phyloP scores from a whole-genome alignment of 208 protist genomes.

The Leishmania major region DNA sequence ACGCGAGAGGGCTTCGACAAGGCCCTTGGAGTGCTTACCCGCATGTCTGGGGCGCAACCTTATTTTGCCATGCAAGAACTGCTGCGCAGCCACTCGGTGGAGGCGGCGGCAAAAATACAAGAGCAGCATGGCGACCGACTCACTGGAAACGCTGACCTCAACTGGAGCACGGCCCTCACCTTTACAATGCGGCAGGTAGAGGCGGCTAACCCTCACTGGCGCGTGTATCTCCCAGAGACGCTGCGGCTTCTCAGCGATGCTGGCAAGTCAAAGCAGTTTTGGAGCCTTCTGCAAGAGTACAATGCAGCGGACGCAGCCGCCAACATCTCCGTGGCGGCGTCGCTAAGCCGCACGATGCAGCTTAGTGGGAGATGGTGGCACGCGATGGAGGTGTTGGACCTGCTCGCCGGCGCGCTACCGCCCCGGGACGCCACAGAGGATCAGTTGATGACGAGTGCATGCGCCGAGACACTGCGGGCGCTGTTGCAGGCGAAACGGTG shows the following conservation, averaged over 20 bases:
- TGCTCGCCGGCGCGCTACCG: slow-evolving; percentile 40
- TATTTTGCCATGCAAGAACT: slow-evolving; percentile 55
- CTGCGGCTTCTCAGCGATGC: slow-evolving; percentile 87
- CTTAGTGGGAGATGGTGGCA: slow-evolving; percentile 66
- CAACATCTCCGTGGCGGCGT: slow-evolving; percentile 56
- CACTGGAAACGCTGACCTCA: slow-evolving; percentile 37
- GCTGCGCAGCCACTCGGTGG: slow-evolving; percentile 38
- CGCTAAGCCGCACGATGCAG: slow-evolving; percentile 55
- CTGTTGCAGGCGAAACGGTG: slow-evolving; percentile 57
- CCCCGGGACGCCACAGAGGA: slow-evolving; percentile 49
- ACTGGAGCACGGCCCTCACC: slow-evolving; percentile 54
- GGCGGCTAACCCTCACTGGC: slow-evolving; percentile 45
- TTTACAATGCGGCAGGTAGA: slow-evolving; percentile 36
- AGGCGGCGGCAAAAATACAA: slow-evolving; percentile 39
- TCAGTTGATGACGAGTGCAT: slow-evolving; percentile 52
- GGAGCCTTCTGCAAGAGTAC: slow-evolving; percentile 56
- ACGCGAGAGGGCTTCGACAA: slow-evolving; percentile 25
- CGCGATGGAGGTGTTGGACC: slow-evolving; percentile 66
- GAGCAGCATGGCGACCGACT: slow-evolving; percentile 66
- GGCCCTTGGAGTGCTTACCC: slow-evolving; percentile 36
- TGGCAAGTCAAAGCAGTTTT: slow-evolving; percentile 47
- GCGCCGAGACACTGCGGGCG: slow-evolving; percentile 53
- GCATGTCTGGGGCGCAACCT: slow-evolving; percentile 54
- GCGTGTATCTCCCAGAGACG: slow-evolving; percentile 41
- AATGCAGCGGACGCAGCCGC: slow-evolving; percentile 13